Evolutionary conservation across 345 rosid species (phyloP), one percentile per base, ranked within the genome.

Genomic region (Aegle marmelos): DNA sequence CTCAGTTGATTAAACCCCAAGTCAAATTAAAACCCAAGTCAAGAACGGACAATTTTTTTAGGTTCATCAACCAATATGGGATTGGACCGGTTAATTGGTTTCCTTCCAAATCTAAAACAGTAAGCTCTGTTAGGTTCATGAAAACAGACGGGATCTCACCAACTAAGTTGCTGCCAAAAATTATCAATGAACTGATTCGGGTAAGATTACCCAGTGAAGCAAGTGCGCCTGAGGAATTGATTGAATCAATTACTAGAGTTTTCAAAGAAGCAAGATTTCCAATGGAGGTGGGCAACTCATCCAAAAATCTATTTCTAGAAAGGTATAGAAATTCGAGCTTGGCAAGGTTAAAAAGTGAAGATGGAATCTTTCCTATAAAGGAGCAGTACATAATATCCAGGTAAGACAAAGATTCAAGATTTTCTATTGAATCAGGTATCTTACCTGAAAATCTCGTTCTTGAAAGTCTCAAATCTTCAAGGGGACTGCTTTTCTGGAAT

Each of bases 11-110:
- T 54, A 54, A 1, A 19, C 6, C n/a, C n/a, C n/a, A n/a, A n/a
- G n/a, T n/a, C n/a, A n/a, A n/a, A n/a, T n/a, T n/a, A n/a, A n/a
- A n/a, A n/a, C n/a, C n/a, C n/a, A n/a, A n/a, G n/a, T n/a, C n/a
- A n/a, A n/a, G n/a, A n/a, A n/a, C n/a, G n/a, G n/a, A n/a, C n/a
- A n/a, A n/a, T n/a, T n/a, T n/a, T n/a, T n/a, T n/a, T n/a, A n/a
- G n/a, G n/a, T n/a, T n/a, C n/a, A n/a, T n/a, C n/a, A n/a, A n/a
- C n/a, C n/a, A n/a, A n/a, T n/a, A n/a, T n/a, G n/a, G n/a, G n/a
- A 82, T 71, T 70, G 66, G 48, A 48, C 80, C 76, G 2, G 53
- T 79, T 33, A 79, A 72, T 34, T 50, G 63, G 37, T 83, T 83
- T 9, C 2, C 8, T 11, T 27, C 9, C 22, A 83, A 33, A 4